Evolutionary conservation across 192 early-diverging fungal genomes (phyloP).

Genomic region (Obelidium mucronatum): DNA sequence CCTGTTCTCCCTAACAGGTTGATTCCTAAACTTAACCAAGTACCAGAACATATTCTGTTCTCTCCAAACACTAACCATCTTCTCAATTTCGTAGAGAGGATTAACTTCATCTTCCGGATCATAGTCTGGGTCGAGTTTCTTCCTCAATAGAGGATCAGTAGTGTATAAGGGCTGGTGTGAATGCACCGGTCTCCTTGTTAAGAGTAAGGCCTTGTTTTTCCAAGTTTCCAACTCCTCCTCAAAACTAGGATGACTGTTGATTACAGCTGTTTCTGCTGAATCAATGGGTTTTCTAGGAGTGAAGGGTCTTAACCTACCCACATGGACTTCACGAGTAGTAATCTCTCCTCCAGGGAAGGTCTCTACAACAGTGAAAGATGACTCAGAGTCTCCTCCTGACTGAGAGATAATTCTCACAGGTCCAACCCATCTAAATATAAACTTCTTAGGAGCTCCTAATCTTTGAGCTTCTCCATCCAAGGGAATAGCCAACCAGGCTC

Average conservation of each 20-base stretch:
- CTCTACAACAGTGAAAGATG: neutral
- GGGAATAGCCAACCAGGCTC: neutral
- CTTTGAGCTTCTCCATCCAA: neutral
- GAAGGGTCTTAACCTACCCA: constrained; percentile 2
- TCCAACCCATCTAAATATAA: constrained; percentile 5
- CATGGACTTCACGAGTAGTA: neutral
- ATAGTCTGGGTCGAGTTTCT: neutral
- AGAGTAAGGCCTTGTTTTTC: neutral
- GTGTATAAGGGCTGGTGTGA: too few relatives aligned
- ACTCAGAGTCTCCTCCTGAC: neutral
- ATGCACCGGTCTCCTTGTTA: neutral
- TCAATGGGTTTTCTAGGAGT: neutral
- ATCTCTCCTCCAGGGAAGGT: constrained; percentile 10
- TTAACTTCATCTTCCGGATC: neutral
- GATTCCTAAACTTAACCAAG: too few relatives aligned
- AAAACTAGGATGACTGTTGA: neutral
- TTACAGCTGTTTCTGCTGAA: neutral
- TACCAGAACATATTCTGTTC: too few relatives aligned
- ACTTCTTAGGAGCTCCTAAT: neutral
- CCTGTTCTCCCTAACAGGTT: too few relatives aligned
- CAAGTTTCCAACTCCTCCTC: neutral
- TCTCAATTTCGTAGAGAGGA: neutral
- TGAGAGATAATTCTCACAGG: neutral
- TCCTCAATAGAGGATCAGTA: neutral
- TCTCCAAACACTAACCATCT: too few relatives aligned